These are phyloP conservation scores for Castanospermum australe DNA, from an alignment of 306 rosid genomes.

Conservation along the genomic window DNA sequence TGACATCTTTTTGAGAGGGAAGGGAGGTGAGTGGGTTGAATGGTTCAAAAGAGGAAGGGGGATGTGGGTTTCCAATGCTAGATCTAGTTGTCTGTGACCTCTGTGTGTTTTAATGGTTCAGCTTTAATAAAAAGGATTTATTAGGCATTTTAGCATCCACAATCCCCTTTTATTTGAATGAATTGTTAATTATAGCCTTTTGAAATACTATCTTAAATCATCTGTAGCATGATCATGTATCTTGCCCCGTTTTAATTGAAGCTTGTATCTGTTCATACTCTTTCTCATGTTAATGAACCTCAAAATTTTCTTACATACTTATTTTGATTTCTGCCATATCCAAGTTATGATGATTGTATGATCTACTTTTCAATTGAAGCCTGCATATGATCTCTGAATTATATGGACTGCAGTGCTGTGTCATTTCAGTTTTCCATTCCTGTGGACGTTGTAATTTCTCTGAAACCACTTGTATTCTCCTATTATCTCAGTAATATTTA, in stretches of 20 bases:
- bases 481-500: not conserved
- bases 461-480: not conserved
- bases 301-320: not conserved
- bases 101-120: not conserved
- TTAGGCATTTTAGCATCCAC: not conserved
- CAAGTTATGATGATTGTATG: not conserved
- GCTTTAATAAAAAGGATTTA: not conserved
- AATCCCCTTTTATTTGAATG: not conserved
- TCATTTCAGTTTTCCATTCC: slow-evolving; percentile 7
- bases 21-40: not conserved
- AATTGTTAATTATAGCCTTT: not conserved
- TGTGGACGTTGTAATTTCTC: not conserved
- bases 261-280: no score
- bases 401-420: slow-evolving; percentile 2
- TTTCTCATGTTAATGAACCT: not conserved
- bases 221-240: no score
- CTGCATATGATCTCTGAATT: not conserved
- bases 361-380: not conserved
- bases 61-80: no score
- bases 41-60: not conserved
- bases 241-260: no score
- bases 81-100: not conserved
- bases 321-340: not conserved
- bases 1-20: not conserved
- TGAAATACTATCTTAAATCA: not conserved